Evolutionary conservation across 306 rosid genomes (phyloP).

Genomic region (Gillenia trifoliata): DNA sequence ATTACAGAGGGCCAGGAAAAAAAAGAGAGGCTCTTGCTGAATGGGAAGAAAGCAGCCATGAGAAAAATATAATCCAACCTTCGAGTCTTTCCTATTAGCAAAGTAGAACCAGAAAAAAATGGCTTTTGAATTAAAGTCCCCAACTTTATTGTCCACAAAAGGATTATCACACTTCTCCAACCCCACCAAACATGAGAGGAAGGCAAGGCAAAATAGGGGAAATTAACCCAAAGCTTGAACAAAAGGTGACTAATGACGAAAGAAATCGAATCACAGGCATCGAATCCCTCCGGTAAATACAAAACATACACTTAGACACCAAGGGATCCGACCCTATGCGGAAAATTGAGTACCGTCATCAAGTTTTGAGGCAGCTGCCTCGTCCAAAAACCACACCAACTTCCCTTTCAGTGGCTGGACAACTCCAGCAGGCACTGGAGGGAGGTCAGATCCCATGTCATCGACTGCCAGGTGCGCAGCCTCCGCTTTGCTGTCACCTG

Average conservation of each 20-base stretch:
- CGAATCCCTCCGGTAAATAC: slow-evolving; percentile 52
- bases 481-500: slow-evolving; percentile 72
- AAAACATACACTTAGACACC: slow-evolving; percentile 40
- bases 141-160: slow-evolving; percentile 51
- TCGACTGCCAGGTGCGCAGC: slow-evolving; percentile 68
- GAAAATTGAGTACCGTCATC: slow-evolving; percentile 47
- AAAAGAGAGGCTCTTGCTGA: too few species aligned
- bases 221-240: slow-evolving; percentile 18
- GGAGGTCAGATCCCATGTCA: slow-evolving; percentile 40
- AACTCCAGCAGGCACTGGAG: slow-evolving; percentile 61
- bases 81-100: background rate
- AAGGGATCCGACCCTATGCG: slow-evolving; percentile 35
- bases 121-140: slow-evolving; percentile 34
- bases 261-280: slow-evolving; percentile 31
- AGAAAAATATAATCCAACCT: background rate
- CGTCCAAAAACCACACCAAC: slow-evolving; percentile 93
- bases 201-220: slow-evolving; percentile 38
- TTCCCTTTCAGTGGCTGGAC: slow-evolving; percentile 77
- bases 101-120: slow-evolving; percentile 9
- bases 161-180: slow-evolving; percentile 43
- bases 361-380: slow-evolving; percentile 77
- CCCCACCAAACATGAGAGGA: slow-evolving; percentile 37
- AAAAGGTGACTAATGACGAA: slow-evolving; percentile 17
- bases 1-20: too few species aligned
- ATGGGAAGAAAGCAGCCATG: background rate